phyloP scores from a whole-genome alignment of 1,139 yeast species.

The Protomyces pachydermus region DNA sequence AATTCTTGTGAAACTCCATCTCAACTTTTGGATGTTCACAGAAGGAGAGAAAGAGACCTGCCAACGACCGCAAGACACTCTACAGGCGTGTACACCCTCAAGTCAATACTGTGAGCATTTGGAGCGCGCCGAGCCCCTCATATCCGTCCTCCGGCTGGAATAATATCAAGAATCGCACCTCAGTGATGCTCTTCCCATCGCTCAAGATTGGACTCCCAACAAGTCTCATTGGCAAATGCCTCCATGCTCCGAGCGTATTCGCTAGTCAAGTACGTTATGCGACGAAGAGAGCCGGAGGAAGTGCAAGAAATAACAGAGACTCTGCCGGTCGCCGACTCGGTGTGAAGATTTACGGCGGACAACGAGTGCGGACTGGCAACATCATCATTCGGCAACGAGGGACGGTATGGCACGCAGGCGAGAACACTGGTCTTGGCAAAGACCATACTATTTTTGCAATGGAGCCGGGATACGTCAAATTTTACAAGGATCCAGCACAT shows the following conservation, averaged over 20 bases:
- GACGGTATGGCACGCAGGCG: conserved; percentile 94
- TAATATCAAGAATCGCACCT: too few relatives aligned
- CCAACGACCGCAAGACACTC: too few relatives aligned
- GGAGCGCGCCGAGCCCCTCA: too few relatives aligned
- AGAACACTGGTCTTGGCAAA: conserved; percentile 80
- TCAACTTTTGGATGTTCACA: too few relatives aligned
- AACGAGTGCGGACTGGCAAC: conserved; percentile 50
- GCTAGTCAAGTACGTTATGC: conserved; percentile 64
- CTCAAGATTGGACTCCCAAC: too few relatives aligned
- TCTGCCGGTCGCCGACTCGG: conserved; percentile 95
- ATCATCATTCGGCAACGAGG: conserved; percentile 94
- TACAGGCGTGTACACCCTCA: too few relatives aligned
- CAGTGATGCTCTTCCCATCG: too few relatives aligned
- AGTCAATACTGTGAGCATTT: too few relatives aligned
- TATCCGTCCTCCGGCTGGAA: too few relatives aligned
- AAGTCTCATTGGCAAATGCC: too few relatives aligned
- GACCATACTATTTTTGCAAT: conserved; percentile 89
- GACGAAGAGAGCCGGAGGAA: conserved; percentile 90
- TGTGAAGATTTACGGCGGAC: conserved; percentile 75
- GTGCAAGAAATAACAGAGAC: conserved; percentile 86
- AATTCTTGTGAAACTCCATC: too few relatives aligned
- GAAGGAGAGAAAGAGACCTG: too few relatives aligned
- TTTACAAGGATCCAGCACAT: conserved; percentile 93
- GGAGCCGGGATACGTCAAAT: conserved; percentile 91
- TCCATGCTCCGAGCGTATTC: not conserved